Percentiles rank a stretch among this genome's conserved stretches.
Conservation (phyloP, 192 early-diverging fungal species). For the Umbelopsis isabellina region DNA sequence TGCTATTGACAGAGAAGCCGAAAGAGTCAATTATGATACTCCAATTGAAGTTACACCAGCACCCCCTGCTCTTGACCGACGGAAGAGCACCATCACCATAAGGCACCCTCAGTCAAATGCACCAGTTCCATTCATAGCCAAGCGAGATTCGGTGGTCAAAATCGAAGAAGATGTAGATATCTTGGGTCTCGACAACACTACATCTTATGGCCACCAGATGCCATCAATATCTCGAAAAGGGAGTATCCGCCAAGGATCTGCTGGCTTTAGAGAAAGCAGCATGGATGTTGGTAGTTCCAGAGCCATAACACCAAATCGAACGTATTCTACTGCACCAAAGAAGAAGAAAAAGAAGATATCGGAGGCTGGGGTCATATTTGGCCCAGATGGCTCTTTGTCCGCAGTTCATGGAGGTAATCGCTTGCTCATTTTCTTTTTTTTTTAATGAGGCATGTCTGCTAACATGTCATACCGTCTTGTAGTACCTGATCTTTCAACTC, state of each 20-base stretch:
- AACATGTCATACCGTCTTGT: background rate
- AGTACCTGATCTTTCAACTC: constrained; percentile 8
- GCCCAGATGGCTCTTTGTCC: constrained; percentile 30
- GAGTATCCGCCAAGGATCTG: constrained; percentile 16
- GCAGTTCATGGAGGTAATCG: constrained; percentile 26
- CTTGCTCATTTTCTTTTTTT: background rate
- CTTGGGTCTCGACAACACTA: constrained; percentile 28
- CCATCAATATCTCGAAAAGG: constrained; percentile 23
- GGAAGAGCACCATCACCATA: constrained; percentile 1
- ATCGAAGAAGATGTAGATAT: constrained; percentile 49
- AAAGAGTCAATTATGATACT: constrained; percentile 42
- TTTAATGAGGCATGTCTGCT: background rate
- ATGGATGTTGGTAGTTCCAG: constrained; percentile 23
- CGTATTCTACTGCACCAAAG: background rate
- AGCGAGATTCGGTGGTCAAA: constrained; percentile 25
- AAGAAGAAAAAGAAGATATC: constrained; percentile 41
- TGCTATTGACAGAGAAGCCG: constrained; percentile 72
- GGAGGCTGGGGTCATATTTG: constrained; percentile 34
- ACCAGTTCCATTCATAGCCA: background rate
- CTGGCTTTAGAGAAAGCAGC: constrained; percentile 26
- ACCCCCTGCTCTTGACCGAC: background rate
- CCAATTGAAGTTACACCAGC: constrained; percentile 30
- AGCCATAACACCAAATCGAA: constrained; percentile 24
- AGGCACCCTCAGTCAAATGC: background rate
- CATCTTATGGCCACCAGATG: background rate